Conservation (phyloP, 352 stramenopile genomes). For the Globisporangium echinulatum region DNA sequence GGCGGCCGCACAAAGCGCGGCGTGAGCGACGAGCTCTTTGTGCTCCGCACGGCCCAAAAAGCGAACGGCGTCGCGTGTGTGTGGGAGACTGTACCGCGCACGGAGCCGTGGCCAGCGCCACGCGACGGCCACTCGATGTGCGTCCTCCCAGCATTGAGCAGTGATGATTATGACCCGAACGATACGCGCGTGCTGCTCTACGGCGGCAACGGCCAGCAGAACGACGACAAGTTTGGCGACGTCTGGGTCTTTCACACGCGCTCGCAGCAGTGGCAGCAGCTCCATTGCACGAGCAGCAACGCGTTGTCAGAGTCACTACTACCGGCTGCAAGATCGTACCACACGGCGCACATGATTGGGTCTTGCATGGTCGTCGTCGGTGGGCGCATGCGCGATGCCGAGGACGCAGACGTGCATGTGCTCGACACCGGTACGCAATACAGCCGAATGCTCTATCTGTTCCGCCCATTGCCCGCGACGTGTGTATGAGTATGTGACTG, state of each 20-base stretch:
- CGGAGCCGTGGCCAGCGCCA: constrained; percentile 23
- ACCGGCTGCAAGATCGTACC: constrained; percentile 52
- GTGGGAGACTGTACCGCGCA: constrained; percentile 20
- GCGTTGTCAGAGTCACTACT: constrained; percentile 11
- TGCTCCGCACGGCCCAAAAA: constrained; percentile 8
- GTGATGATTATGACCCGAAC: not conserved
- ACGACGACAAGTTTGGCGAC: constrained; percentile 63
- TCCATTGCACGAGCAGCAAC: constrained; percentile 23
- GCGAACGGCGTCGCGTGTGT: constrained; percentile 3
- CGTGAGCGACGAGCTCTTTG: constrained; percentile 42
- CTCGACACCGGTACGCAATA: constrained; percentile 32
- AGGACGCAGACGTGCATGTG: constrained; percentile 45
- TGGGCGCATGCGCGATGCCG: constrained; percentile 36
- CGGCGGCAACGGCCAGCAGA: constrained; percentile 67
- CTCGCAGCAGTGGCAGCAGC: constrained; percentile 24
- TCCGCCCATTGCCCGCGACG: too few relatives aligned
- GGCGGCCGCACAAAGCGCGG: constrained; percentile 56
- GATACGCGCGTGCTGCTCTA: constrained; percentile 33
- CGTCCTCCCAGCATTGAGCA: constrained; percentile 8
- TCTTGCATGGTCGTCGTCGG: constrained; percentile 57
- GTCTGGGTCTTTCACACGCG: constrained; percentile 52
- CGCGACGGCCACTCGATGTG: constrained; percentile 66
- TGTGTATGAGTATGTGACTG: not conserved
- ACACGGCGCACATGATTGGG: constrained; percentile 46
- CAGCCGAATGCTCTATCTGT: too few relatives aligned